phyloP scores from a whole-genome alignment of 148 eudicot species.

The Bassia scoparia region DNA sequence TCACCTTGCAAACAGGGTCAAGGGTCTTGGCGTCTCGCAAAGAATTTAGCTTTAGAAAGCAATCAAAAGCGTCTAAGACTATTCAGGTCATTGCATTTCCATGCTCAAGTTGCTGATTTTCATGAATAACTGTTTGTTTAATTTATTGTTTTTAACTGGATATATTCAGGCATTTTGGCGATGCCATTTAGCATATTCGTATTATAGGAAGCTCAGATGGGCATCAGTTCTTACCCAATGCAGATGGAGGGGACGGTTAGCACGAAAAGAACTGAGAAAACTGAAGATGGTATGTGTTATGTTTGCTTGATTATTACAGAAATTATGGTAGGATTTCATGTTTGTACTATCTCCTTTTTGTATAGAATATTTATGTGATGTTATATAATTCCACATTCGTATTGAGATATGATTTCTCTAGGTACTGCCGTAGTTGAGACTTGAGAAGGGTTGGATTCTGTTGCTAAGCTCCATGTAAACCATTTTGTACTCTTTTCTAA shows the following conservation, averaged over 20 bases:
- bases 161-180: constrained; percentile 75
- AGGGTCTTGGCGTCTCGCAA: constrained; percentile 64
- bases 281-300: constrained; percentile 66
- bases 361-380: neutral
- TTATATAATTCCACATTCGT: neutral
- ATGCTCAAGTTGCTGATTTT: constrained; percentile 11
- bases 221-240: constrained; percentile 66
- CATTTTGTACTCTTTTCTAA: neutral
- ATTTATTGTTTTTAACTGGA: constrained; percentile 19
- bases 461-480: neutral
- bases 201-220: constrained; percentile 63
- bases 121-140: constrained; percentile 2
- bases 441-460: neutral
- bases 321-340: neutral
- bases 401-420: neutral
- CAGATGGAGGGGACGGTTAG: constrained; percentile 75
- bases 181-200: constrained; percentile 47
- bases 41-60: constrained; percentile 61
- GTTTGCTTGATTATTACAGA: neutral
- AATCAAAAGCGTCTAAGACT: constrained; percentile 52
- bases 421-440: neutral
- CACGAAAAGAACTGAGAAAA: constrained; percentile 64
- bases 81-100: constrained; percentile 55
- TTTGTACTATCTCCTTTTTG: neutral
- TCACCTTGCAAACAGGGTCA: constrained; percentile 63